Percentiles rank a stretch among this genome's conserved stretches.
These are phyloP conservation scores for Aegilops longissima DNA, from an alignment of 176 grass and related monocot species.

Conservation along the genomic window DNA sequence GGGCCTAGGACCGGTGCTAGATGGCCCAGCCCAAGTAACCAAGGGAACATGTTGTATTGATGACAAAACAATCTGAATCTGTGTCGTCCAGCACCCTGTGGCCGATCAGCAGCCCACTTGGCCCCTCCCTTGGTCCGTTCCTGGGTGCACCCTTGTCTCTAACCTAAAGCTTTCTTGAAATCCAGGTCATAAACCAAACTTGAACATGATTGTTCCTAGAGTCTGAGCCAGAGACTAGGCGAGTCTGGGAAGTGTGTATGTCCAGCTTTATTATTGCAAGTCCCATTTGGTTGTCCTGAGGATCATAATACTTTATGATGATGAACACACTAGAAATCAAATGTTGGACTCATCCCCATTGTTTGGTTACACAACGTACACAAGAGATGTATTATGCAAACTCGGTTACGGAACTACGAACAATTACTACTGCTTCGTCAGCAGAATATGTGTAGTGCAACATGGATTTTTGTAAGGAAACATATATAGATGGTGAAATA, in stretches of 20 bases:
- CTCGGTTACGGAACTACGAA: conserved; percentile 21
- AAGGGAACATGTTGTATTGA: too few relatives aligned
- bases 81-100: too few relatives aligned
- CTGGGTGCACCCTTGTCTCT: too few relatives aligned
- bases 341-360: background rate
- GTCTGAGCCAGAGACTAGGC: background rate
- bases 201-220: background rate
- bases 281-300: background rate
- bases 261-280: background rate
- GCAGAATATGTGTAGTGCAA: conserved; percentile 7
- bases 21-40: background rate
- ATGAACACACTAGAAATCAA: conserved; percentile 8
- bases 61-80: too few relatives aligned
- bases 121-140: too few relatives aligned
- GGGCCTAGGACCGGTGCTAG: background rate
- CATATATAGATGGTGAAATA: conserved; percentile 20
- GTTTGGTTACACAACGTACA: background rate
- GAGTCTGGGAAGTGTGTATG: background rate
- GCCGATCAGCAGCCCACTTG: too few relatives aligned
- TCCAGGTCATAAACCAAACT: conserved; percentile 10
- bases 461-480: background rate
- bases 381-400: background rate
- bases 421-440: conserved; percentile 11
- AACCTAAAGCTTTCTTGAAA: background rate
- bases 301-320: conserved; percentile 16